Base-by-base conservation (phyloP, 1,284 basidiomycete genomes). In the Marasmius sp. region DNA sequence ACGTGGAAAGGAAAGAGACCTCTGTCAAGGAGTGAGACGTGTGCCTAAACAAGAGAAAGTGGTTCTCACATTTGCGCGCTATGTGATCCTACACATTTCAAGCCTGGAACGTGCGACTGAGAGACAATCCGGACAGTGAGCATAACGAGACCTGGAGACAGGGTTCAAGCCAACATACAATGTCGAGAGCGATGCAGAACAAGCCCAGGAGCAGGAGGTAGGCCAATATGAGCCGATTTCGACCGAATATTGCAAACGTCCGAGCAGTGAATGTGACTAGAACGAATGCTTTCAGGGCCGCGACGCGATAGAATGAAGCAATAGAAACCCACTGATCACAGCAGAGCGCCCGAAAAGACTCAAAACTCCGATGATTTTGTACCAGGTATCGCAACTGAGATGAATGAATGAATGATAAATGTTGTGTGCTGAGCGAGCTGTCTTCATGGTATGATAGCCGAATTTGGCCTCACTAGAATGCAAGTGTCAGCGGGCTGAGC, bases 201-300 rank as follows among this genome's bases (percentile, higher is more conserved):
- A 68, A 49, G 6, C 68, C 72, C 0, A 75, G 57, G 4, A 69
- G 27, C 1, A 68, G 61, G 50, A 75, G 68, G 45, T 67, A 66
- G 5, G 48, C 60, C 1, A 73, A 64, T 7, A 75, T 57, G 41
- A 66, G 34, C 6, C 59, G 64, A 61, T 66, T 74, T 36, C 65
- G 62, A 8, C 65, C 65, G 49, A 63, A 75, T 1, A 75, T 66
- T 1, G 70, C 72, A 50, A 70, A 73, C 1, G 71, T 71, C 38
- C 72, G 62, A 59, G 66, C 65, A 6, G 63, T 66, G 61, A 73
- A 71, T 2, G 70, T 66, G 34, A 67, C 74, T 75, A 54, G 39
- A 27, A n/a, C 8, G 14, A 27, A 27, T 27, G 27, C 27, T 27
- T 27, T 34, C 22, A 27, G 6, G 43, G 37, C 34, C 12, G 14